Base-by-base conservation (phyloP, 202 grass and related monocot genomes). In the Musa balbisiana region DNA sequence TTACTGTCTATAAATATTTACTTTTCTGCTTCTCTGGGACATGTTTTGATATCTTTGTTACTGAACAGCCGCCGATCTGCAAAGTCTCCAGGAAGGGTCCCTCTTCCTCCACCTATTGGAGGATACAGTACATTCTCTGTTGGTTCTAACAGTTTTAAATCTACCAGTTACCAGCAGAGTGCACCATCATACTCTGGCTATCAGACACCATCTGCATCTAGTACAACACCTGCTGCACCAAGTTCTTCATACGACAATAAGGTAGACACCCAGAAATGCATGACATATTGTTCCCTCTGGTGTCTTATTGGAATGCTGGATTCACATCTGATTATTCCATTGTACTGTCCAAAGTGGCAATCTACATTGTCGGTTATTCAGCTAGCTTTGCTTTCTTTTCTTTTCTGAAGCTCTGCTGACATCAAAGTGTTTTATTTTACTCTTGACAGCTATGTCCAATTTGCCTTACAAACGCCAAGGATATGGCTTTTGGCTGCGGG, bases 41-140 rank as follows among this genome's bases (percentile, higher is more conserved):
- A 10, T 70, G 9, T 21, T 69, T 20, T 20, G 56, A 70, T 70
- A 51, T 70, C 49, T 51, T 70, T 70, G 67, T n/a, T 10, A 2
- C 63, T 29, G 22, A 84, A 73, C 82, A 99, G 87, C 62, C 81
- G 77, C 27, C 80, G 70, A n/a, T 80, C 85, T 70, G 69, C 79
- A 59, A 94, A 81, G 67, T 84, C 83, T 64, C 87, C 83, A 26
- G 64, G 85, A 58, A 87, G 89, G 49, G 75, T 92, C 78, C 76
- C 91, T 82, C 85, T 94, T 51, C 95, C 95, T 56, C 91, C 95
- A 3, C 89, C 95, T 26, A n/a, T 26, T 82, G 85, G 87, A 72
- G 82, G 69, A 14, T 71, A 83, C 1, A 76, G 64, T 75, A 71
- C 87, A 53, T 87, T 82, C 75, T 72, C 82, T 2, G 80, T 74